Base-by-base conservation (phyloP, 2,329 filamentous ascomycete species). In the Phoma sp. region DNA sequence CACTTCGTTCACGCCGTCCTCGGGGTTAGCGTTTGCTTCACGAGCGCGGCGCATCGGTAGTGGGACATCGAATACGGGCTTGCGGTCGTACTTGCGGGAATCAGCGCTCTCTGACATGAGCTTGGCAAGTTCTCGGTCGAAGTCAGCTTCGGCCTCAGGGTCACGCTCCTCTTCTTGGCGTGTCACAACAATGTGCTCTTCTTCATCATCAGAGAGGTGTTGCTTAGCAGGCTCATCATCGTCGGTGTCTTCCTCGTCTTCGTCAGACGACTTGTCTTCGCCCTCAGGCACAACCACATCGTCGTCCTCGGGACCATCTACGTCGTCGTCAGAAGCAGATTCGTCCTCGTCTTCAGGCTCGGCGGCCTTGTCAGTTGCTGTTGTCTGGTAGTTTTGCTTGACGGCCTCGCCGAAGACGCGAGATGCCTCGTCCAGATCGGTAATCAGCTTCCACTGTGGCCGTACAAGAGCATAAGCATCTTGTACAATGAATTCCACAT, bases 71-170 rank as follows among this genome's bases (percentile, higher is more conserved):
- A 99, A 97, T 46, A 95, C 84, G 25, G 91, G 87, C 77, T 96
- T 97, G 59, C 95, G 90, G 71, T 99, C 95, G 65, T 96, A 96
- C 69, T 96, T 97, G 66, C 95, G 87, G 4, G 94, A 96, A 65
- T 99, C 95, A 68, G 96, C 80, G 78, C 94, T 97, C 76, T 99
- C 95, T 45, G 93, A 86, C 94, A 99, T 98, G 86, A 99, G 90
- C 76, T 96, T 97, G 33, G 95, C 93, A 74, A 96, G 95, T 76
- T 98, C 95, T 67, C 94, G 91, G 72, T 99, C 96, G 73, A 99
- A 99, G 37, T 99, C 95, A 6, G 94, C 95, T 70, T 99, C 95
- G 36, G 89, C 92, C 77, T 97, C 93, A 0, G 94, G 93, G 63
- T 99, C 93, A 52, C 93, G 84, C 66, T 94, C 86, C 72, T 97